A percentile compares a stretch with the other conserved stretches of the same genome.
Evolutionary conservation across 805 yeast species (phyloP).

Genomic region (Ogataea nitratoaversa): DNA sequence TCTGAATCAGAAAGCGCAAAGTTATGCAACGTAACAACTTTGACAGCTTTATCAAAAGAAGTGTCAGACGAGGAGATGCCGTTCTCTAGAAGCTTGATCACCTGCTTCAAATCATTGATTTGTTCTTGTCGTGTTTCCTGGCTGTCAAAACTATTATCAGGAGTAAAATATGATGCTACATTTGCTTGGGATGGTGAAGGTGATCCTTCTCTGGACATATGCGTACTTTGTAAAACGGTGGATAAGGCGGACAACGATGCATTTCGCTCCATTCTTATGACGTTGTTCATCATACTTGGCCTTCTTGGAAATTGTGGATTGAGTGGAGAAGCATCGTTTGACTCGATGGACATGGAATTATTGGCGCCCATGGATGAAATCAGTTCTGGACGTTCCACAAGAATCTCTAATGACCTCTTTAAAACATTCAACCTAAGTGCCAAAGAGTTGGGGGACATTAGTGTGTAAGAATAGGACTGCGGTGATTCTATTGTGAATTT

Average conservation of each 20-base stretch:
- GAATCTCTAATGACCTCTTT: constrained; percentile 70
- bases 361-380: constrained; percentile 14
- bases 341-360: background rate
- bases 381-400: constrained; percentile 56
- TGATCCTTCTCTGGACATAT: constrained; percentile 11
- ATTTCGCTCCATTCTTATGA: constrained; percentile 34
- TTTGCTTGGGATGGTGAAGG: constrained; percentile 2
- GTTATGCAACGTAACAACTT: constrained; percentile 54
- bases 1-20: constrained; percentile 48
- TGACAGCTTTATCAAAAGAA: constrained; percentile 22
- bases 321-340: background rate
- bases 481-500: constrained; percentile 75
- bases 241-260: constrained; percentile 46
- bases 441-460: constrained; percentile 73
- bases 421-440: constrained; percentile 71
- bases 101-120: constrained; percentile 43
- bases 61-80: constrained; percentile 22
- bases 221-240: constrained; percentile 38
- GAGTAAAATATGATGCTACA: background rate
- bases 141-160: background rate
- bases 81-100: constrained; percentile 44
- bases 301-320: constrained; percentile 8
- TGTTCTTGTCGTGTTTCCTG: constrained; percentile 18
- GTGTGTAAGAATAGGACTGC: constrained; percentile 82
- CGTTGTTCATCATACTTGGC: constrained; percentile 20